Conservation (phyloP, 148 eudicot genomes). For the Silene latifolia region DNA sequence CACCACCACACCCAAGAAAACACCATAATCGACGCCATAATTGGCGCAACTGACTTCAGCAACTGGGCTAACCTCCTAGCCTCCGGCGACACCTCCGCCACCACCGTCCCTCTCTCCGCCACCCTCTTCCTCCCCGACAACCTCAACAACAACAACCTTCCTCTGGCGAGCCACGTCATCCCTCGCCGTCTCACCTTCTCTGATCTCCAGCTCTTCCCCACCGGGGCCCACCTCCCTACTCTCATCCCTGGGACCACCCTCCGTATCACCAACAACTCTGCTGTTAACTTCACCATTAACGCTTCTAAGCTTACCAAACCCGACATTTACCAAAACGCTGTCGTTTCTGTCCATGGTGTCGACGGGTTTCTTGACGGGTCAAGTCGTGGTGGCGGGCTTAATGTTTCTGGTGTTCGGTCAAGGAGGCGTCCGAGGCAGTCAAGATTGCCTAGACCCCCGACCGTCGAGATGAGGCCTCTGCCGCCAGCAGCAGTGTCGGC, state of each 20-base stretch:
- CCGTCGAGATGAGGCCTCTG: background rate
- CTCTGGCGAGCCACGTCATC: too few species aligned
- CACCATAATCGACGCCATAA: slow-evolving; percentile 41
- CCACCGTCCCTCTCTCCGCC: slow-evolving; percentile 31
- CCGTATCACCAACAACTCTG: too few species aligned
- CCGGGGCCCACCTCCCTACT: too few species aligned
- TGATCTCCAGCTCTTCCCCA: too few species aligned
- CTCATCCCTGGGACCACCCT: too few species aligned
- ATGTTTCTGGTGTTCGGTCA: background rate
- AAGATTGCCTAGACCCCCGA: background rate
- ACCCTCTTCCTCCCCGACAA: slow-evolving; percentile 60
- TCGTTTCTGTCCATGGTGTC: slow-evolving; percentile 46
- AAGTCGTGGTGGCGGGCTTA: slow-evolving; percentile 13
- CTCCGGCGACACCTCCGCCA: slow-evolving; percentile 20
- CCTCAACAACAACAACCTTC: too few species aligned
- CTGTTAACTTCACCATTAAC: too few species aligned
- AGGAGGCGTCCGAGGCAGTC: too few species aligned
- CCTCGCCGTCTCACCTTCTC: too few species aligned
- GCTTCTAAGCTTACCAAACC: slow-evolving; percentile 32
- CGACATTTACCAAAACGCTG: slow-evolving; percentile 32
- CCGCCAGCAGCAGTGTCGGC: background rate
- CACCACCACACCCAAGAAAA: slow-evolving; percentile 17
- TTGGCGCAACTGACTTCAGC: slow-evolving; percentile 45
- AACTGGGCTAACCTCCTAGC: slow-evolving; percentile 46
- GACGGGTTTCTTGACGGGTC: slow-evolving; percentile 25